Percentiles rank a stretch among this genome's conserved stretches.
Evolutionary conservation across 2,329 filamentous ascomycete species (phyloP).

Genomic region (Pestalotiopsis sp.): DNA sequence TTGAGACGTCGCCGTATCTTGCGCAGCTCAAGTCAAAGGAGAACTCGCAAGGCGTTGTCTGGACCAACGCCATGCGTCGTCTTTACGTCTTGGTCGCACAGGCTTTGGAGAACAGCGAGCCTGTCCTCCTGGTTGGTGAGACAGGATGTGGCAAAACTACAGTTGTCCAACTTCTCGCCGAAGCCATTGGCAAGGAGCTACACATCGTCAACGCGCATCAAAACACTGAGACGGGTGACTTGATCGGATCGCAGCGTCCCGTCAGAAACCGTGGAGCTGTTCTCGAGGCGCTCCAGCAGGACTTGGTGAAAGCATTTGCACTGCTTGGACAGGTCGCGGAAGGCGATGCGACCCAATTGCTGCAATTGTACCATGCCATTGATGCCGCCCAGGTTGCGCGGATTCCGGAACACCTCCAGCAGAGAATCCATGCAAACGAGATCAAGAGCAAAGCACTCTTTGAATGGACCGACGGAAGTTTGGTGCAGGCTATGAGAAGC

Average conservation of each 20-base stretch:
- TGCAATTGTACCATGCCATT: constrained; percentile 61
- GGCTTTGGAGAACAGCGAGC: constrained; percentile 87
- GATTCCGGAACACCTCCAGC: constrained; percentile 50
- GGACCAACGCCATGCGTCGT: constrained; percentile 93
- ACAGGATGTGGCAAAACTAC: constrained; percentile 98
- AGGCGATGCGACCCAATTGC: constrained; percentile 55
- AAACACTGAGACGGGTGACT: constrained; percentile 94
- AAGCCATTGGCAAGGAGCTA: constrained; percentile 74
- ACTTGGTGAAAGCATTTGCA: constrained; percentile 54
- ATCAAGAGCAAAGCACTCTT: constrained; percentile 83
- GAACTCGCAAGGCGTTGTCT: constrained; percentile 73
- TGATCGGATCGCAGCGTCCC: constrained; percentile 93
- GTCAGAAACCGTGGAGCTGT: constrained; percentile 82
- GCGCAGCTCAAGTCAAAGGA: constrained; percentile 45
- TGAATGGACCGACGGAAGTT: constrained; percentile 92
- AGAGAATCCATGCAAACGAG: constrained; percentile 49
- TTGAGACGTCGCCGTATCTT: constrained; percentile 58
- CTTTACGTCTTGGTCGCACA: constrained; percentile 87
- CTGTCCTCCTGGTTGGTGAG: constrained; percentile 91
- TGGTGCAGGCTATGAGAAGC: constrained; percentile 90
- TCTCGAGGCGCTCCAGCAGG: constrained; percentile 64
- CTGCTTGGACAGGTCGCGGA: constrained; percentile 41
- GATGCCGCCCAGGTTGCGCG: constrained; percentile 41
- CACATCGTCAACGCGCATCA: constrained; percentile 97
- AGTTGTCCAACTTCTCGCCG: constrained; percentile 88